These are phyloP conservation scores for Musa beccarii DNA, from an alignment of 176 grass and related monocot species.

Conservation along the genomic window DNA sequence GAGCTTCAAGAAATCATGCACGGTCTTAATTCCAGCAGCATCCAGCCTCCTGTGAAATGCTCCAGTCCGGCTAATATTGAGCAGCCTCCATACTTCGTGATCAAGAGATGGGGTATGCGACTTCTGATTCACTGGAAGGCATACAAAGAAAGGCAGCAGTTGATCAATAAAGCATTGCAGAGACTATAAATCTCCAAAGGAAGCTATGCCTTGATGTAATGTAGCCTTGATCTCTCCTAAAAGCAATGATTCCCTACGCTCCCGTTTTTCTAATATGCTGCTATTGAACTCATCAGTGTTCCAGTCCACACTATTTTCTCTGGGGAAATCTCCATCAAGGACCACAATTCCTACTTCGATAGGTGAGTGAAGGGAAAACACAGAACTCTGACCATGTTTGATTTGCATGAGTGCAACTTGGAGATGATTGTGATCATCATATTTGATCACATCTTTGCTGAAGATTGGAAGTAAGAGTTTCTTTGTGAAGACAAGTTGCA, in stretches of 20 bases:
- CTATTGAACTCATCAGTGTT: conserved; percentile 33
- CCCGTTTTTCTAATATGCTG: conserved; percentile 31
- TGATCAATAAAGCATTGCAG: background rate
- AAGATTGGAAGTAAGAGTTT: conserved; percentile 27
- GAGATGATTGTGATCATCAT: conserved; percentile 1
- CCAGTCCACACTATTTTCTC: conserved; percentile 17
- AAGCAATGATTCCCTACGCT: conserved; percentile 46
- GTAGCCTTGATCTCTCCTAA: conserved; percentile 21
- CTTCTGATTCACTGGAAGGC: conserved; percentile 42
- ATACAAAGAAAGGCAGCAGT: background rate
- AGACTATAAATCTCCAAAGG: conserved; percentile 3
- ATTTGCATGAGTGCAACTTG: conserved; percentile 30
- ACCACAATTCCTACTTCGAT: conserved; percentile 47
- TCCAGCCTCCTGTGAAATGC: conserved; percentile 35
- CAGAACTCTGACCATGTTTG: background rate
- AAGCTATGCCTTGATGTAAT: conserved; percentile 22
- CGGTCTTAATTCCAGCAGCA: conserved; percentile 33
- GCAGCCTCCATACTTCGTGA: conserved; percentile 55
- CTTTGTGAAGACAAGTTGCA: conserved; percentile 32
- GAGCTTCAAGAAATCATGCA: conserved; percentile 64
- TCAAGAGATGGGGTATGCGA: conserved; percentile 36
- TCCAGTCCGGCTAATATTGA: conserved; percentile 51
- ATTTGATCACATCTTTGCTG: conserved; percentile 33
- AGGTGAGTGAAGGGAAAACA: conserved; percentile 1
- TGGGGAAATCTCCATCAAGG: conserved; percentile 56